These are phyloP conservation scores for Leonotis leonurus DNA, from an alignment of 257 asterid genomes.

Conservation along the genomic window DNA sequence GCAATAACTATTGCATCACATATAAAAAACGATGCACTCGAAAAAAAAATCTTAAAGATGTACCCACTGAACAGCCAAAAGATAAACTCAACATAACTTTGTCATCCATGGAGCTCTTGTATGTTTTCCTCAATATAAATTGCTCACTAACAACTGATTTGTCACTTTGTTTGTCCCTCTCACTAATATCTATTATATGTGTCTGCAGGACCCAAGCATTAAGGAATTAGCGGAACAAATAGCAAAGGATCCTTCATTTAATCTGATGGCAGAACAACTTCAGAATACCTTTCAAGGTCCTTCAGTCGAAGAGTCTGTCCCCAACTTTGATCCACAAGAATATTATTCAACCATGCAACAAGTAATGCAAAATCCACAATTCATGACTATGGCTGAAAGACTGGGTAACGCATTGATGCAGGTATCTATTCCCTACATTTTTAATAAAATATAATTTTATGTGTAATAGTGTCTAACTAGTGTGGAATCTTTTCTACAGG, in stretches of 20 bases:
- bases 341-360: conserved; percentile 89
- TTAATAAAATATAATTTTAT: neutral
- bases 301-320: conserved; percentile 57
- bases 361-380: conserved; percentile 98
- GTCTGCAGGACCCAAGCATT: conserved; percentile 81
- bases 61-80: neutral
- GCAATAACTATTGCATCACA: neutral
- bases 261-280: conserved; percentile 97
- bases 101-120: neutral
- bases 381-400: conserved; percentile 92
- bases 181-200: no score
- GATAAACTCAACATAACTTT: neutral
- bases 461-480: neutral
- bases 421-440: conserved; percentile 37
- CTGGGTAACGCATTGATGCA: conserved; percentile 88
- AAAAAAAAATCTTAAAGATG: neutral
- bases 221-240: conserved; percentile 93
- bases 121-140: neutral
- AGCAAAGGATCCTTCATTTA: conserved; percentile 86
- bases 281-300: conserved; percentile 88
- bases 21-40: no score
- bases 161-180: neutral
- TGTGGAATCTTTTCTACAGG: conserved; percentile 35
- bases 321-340: conserved; percentile 82
- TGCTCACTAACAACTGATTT: neutral